These are phyloP conservation scores for Neofusicoccum sp. DNA, from an alignment of 2,329 filamentous ascomycete genomes.

Conservation along the genomic window DNA sequence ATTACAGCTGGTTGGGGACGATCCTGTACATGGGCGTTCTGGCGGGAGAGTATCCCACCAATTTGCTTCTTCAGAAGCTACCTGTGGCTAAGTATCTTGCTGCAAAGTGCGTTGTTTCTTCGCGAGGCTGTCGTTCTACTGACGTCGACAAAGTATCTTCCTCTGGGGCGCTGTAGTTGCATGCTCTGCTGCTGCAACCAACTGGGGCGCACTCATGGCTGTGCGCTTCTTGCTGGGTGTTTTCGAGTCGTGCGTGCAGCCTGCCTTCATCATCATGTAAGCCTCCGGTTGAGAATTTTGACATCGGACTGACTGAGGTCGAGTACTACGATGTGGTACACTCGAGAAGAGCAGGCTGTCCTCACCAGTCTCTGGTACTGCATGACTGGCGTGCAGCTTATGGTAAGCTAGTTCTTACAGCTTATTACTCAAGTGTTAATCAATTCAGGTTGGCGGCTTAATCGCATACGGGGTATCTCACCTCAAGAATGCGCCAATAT, in stretches of 20 bases:
- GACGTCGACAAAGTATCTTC: constrained; percentile 31
- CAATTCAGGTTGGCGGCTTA: constrained; percentile 30
- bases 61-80: constrained; percentile 57
- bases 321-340: constrained; percentile 31
- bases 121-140: not conserved
- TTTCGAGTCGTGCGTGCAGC: constrained; percentile 56
- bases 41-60: constrained; percentile 52
- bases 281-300: not conserved
- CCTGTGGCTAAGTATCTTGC: constrained; percentile 61
- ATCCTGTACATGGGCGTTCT: constrained; percentile 57
- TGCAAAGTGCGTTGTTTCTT: constrained; percentile 32
- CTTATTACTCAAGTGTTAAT: constrained; percentile 34
- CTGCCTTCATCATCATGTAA: constrained; percentile 45
- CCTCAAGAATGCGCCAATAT: constrained; percentile 26
- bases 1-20: constrained; percentile 53
- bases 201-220: constrained; percentile 37
- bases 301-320: constrained; percentile 13
- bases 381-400: not conserved
- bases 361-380: constrained; percentile 5
- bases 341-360: constrained; percentile 22
- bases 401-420: constrained; percentile 22
- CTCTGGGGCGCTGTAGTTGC: constrained; percentile 44
- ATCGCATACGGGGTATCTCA: constrained; percentile 39
- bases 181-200: constrained; percentile 16
- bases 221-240: constrained; percentile 66